A percentile compares a stretch with the other conserved stretches of the same genome.
phyloP scores from a whole-genome alignment of 75 land plant genomes.

The Ceratopteris richardii region DNA sequence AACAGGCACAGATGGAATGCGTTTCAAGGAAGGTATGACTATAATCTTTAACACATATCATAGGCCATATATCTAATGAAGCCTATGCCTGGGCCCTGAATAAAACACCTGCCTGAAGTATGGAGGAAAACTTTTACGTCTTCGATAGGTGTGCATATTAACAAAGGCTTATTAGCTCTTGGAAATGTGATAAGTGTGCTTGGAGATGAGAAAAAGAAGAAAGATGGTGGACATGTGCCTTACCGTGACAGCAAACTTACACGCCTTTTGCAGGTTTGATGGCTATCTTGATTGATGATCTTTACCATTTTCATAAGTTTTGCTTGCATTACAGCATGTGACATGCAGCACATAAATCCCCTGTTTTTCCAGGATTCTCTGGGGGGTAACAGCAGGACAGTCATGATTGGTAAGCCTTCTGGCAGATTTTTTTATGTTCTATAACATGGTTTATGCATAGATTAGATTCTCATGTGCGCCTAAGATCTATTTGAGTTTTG shows the following conservation, averaged over 20 bases:
- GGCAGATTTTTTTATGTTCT: constrained; percentile 90
- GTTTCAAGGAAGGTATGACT: constrained; percentile 96
- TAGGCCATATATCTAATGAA: too few species aligned
- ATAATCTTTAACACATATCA: not conserved
- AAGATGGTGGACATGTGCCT: constrained; percentile 98
- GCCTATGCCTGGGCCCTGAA: too few species aligned
- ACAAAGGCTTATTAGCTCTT: constrained; percentile 89
- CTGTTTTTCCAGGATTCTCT: constrained; percentile 75
- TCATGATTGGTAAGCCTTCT: constrained; percentile 77
- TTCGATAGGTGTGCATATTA: constrained; percentile 82
- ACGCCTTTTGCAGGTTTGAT: constrained; percentile 70
- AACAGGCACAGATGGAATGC: constrained; percentile 94
- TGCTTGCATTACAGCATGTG: not conserved
- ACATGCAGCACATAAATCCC: not conserved
- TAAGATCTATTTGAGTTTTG: too few species aligned
- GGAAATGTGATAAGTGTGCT: constrained; percentile 99
- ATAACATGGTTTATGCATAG: constrained; percentile 91
- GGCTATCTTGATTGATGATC: not conserved
- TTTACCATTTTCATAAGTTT: not conserved
- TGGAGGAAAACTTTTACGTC: too few species aligned
- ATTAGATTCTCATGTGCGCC: constrained; percentile 87
- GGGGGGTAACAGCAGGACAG: constrained; percentile 98
- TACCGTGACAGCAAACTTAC: constrained; percentile 98
- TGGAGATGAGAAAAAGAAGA: constrained; percentile 98
- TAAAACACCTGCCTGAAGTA: constrained; percentile 5